Percentiles rank a stretch among this genome's conserved stretches.
These are phyloP conservation scores for Aphanomyces cochlioides DNA, from an alignment of 352 stramenopile genomes.

Conservation along the genomic window DNA sequence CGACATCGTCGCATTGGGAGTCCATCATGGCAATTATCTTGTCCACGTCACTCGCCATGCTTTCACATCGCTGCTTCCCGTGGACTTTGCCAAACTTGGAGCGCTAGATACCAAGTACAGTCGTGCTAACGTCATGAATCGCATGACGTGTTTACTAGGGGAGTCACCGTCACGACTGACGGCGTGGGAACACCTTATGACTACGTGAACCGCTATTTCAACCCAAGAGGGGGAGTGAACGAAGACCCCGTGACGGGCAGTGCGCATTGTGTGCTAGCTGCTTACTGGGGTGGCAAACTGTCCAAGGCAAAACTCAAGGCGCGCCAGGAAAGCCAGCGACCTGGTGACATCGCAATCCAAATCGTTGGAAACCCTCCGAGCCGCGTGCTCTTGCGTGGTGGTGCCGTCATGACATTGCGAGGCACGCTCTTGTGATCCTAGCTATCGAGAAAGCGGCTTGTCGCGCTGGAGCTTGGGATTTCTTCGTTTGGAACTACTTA, in stretches of 20 bases:
- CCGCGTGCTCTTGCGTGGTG: conserved; percentile 51
- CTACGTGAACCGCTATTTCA: conserved; percentile 85
- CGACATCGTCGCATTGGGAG: background rate
- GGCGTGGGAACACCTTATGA: conserved; percentile 33
- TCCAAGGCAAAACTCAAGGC: conserved; percentile 44
- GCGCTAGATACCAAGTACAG: conserved; percentile 3
- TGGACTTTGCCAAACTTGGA: conserved; percentile 8
- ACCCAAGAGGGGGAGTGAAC: conserved; percentile 75
- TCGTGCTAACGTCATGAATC: background rate
- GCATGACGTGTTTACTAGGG: conserved; percentile 24
- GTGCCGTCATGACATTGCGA: conserved; percentile 38
- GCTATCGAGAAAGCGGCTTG: too few species aligned
- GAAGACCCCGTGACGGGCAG: conserved; percentile 94
- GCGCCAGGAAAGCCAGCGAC: conserved; percentile 47
- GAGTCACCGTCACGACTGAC: conserved; percentile 40
- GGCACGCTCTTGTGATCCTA: conserved; percentile 28
- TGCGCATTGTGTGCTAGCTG: conserved; percentile 81
- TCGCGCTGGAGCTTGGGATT: too few species aligned
- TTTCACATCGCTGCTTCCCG: background rate
- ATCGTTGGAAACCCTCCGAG: conserved; percentile 37
- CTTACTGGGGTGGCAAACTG: conserved; percentile 64
- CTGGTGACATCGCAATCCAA: conserved; percentile 44
- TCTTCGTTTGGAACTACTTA: too few species aligned
- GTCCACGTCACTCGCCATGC: conserved; percentile 10
- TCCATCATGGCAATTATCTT: background rate